A percentile compares a stretch with the other conserved stretches of the same genome.
Conservation (phyloP, 768 basidiomycete species). For the Phallus indusiatus region DNA sequence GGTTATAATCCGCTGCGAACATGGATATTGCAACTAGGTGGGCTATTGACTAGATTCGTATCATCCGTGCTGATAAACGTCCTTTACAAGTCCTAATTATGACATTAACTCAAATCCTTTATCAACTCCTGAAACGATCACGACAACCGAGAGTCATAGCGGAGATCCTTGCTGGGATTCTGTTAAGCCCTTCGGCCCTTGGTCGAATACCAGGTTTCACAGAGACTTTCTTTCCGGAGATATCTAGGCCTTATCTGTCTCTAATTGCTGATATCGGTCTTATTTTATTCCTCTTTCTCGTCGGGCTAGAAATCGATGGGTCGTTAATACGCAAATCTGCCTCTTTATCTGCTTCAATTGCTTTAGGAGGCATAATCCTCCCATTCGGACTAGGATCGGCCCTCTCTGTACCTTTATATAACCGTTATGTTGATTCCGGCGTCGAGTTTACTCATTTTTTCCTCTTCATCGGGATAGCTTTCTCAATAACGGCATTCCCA, state of each 20-base stretch:
- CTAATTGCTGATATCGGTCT: conserved; percentile 1
- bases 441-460: conserved; percentile 33
- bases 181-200: neutral
- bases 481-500: conserved; percentile 18
- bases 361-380: conserved; percentile 28
- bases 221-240: neutral
- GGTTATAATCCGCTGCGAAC: neutral
- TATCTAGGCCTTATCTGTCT: neutral
- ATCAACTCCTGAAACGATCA: neutral
- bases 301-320: conserved; percentile 4
- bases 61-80: neutral
- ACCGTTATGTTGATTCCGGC: conserved; percentile 24
- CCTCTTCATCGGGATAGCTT: conserved; percentile 35
- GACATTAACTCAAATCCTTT: neutral
- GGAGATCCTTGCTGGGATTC: neutral
- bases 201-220: conserved; percentile 2
- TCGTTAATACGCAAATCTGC: conserved; percentile 16
- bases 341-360: conserved; percentile 18
- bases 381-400: conserved; percentile 36
- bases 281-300: conserved; percentile 4
- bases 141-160: conserved; percentile 4
- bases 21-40: conserved; percentile 7
- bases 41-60: neutral
- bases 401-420: conserved; percentile 31
- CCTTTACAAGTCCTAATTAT: neutral